Base-by-base conservation (phyloP, 2,329 filamentous ascomycete genomes). In the Metarhizium album region DNA sequence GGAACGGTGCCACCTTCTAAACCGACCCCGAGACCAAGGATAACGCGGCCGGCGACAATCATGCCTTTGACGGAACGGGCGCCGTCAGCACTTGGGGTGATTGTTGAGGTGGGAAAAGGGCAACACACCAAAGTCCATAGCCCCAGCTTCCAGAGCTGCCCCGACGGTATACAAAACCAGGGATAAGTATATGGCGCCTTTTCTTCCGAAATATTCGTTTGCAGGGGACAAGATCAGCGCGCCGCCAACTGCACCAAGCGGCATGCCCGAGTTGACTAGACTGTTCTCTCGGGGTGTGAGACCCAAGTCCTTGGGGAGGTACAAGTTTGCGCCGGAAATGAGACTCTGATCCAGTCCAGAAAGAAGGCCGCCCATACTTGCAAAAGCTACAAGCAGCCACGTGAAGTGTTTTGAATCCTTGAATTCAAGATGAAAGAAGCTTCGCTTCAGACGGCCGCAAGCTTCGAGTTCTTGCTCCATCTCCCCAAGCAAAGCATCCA, bases 1-100 rank as follows among this genome's bases (percentile, higher is more conserved):
- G 83, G 83, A 4, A 87, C 84, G 0, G 84, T 87, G 62, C 84
- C 84, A 47, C 84, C 84, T 62, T 87, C 84, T 2, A 87, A 73
- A 67, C 84, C 84, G 48, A 88, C 82, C 57, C 84, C 84, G 6
- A 84, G 64, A 50, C 85, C 84, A 0, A 88, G 76, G 50, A 88
- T 79, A 5, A 88, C 74, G 57, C 84, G 79, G 3, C 78, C 79
- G 2, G 80, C 70, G 27, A 87, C 74, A 57, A 88, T 86, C 83
- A 87, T 87, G 47, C 75, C 67, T 18, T 14, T 37, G 35, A 38
- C 8, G 18, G 27, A 24, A 18, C 4, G 4, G 6, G 16, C 2
- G 13, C 8, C 23, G 42, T 45, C 23, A 45, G 42, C 1, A 24
- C 14, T 22, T 24, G 42, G n/a, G 16, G 16, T 38, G 14, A 22